Evolutionary conservation across 352 stramenopile species (phyloP).

Genomic region (Blastocystis sp.): DNA sequence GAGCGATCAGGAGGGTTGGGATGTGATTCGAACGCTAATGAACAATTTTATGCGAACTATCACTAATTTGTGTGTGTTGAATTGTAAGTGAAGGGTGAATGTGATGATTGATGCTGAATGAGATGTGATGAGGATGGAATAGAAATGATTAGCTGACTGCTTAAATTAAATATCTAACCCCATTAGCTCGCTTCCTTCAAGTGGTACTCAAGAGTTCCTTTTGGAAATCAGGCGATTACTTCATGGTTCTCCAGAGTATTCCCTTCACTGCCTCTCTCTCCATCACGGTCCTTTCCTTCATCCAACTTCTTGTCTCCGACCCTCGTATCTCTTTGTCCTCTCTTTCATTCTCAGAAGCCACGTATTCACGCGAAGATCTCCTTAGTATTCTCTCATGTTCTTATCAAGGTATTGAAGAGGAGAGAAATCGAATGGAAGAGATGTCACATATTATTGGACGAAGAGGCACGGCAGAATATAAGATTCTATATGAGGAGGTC

Average conservation of each 20-base stretch:
- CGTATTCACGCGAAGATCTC: background rate
- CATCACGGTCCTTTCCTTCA: background rate
- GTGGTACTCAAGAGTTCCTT: background rate
- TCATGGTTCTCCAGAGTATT: background rate
- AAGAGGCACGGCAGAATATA: background rate
- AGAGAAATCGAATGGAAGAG: background rate
- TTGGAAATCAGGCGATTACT: background rate
- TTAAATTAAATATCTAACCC: too few relatives aligned
- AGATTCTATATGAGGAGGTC: background rate
- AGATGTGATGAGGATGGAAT: too few relatives aligned
- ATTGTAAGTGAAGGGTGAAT: background rate
- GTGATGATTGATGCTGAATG: background rate
- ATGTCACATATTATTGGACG: background rate
- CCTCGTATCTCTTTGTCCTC: background rate
- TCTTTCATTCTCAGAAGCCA: background rate
- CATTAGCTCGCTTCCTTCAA: constrained; percentile 41
- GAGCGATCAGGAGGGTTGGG: background rate
- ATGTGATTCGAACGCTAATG: background rate
- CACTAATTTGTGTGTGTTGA: background rate
- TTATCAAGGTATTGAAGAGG: background rate
- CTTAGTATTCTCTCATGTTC: background rate
- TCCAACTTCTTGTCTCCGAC: background rate
- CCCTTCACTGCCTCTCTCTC: constrained; percentile 14
- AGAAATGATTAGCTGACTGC: too few relatives aligned
- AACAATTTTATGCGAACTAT: constrained; percentile 4